phyloP scores from a whole-genome alignment of 2,329 filamentous ascomycete species.

The Ceratocystis harringtonii region DNA sequence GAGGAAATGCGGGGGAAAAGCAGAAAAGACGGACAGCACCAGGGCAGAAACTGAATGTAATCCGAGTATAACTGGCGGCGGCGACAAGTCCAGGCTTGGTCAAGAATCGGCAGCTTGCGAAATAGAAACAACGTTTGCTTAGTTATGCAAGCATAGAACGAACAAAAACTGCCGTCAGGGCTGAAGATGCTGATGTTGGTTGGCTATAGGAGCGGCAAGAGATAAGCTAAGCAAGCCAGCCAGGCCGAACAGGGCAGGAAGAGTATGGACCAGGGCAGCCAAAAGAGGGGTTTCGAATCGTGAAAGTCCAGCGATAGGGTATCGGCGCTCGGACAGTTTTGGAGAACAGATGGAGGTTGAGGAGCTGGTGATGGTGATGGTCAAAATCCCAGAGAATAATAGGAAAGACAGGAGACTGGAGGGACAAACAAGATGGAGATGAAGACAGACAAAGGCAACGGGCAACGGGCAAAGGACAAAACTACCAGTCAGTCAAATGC shows the following conservation, averaged over 20 bases:
- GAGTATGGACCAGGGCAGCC: background rate
- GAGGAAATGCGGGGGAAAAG: background rate
- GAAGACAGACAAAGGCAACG: too few species aligned
- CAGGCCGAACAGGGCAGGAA: background rate
- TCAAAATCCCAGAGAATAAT: too few species aligned
- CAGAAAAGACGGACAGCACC: background rate
- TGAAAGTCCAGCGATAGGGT: background rate
- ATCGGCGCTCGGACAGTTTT: too few species aligned
- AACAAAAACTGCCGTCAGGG: background rate
- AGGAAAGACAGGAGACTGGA: too few species aligned
- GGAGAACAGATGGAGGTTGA: background rate
- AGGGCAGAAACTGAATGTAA: background rate
- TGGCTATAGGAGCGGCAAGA: background rate
- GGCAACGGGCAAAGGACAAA: too few species aligned
- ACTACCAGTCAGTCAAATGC: too few species aligned
- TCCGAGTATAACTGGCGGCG: background rate
- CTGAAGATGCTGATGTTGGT: background rate
- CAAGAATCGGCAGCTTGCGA: background rate
- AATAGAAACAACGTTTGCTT: background rate
- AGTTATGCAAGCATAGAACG: background rate
- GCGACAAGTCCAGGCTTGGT: background rate
- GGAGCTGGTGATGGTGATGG: too few species aligned
- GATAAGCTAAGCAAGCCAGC: background rate
- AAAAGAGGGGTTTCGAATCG: background rate
- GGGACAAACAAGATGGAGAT: too few species aligned